phyloP scores from a whole-genome alignment of 1,139 yeast species.

The Zygoascus meyerae region DNA sequence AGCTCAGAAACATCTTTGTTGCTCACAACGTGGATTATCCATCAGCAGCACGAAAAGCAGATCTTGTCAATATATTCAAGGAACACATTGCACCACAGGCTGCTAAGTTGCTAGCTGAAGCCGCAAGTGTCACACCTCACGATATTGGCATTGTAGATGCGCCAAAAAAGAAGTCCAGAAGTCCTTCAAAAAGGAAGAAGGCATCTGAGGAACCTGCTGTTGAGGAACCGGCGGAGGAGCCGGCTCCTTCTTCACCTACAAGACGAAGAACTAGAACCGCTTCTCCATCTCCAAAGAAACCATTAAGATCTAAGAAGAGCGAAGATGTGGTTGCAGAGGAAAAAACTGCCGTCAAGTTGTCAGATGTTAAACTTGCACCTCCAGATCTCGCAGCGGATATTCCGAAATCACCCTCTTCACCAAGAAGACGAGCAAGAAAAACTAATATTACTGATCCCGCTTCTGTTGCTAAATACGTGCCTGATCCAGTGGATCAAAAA shows the following conservation, averaged over 20 bases:
- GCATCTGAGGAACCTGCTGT: conserved; percentile 6
- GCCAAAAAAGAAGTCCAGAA: not conserved
- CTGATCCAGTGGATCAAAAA: conserved; percentile 1
- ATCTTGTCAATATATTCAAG: conserved; percentile 49
- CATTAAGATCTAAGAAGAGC: not conserved
- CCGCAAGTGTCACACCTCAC: conserved; percentile 23
- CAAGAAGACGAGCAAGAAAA: conserved; percentile 9
- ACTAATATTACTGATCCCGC: conserved; percentile 5
- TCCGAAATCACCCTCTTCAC: conserved; percentile 5
- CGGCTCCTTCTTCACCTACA: conserved; percentile 7
- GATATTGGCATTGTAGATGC: conserved; percentile 33
- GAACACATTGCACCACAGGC: conserved; percentile 43
- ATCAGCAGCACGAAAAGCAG: conserved; percentile 58
- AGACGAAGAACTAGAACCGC: not conserved
- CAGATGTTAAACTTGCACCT: conserved; percentile 8
- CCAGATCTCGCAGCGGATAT: not conserved
- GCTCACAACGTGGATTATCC: conserved; percentile 54
- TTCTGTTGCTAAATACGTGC: conserved; percentile 1
- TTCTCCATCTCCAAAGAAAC: not conserved
- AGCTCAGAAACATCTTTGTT: conserved; percentile 55
- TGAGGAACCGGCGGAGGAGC: conserved; percentile 1
- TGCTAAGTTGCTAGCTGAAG: conserved; percentile 31
- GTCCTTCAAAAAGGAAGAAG: conserved; percentile 5
- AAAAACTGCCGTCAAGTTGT: conserved; percentile 8
- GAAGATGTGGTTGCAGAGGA: conserved; percentile 15